A percentile compares a stretch with the other conserved stretches of the same genome.
These are phyloP conservation scores for Hirschfeldia incana DNA, from an alignment of 345 rosid species.

Conservation along the genomic window DNA sequence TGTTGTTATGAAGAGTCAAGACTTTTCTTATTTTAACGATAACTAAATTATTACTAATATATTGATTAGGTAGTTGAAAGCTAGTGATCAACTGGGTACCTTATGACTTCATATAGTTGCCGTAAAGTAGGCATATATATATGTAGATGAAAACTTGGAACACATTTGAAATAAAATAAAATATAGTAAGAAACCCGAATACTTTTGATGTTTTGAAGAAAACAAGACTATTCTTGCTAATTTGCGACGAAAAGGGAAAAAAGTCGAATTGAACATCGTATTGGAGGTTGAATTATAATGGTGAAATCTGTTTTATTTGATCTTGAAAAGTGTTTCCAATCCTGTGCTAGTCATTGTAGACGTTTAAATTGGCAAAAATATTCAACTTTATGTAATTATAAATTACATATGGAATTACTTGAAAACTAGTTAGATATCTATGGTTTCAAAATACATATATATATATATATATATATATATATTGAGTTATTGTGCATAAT, in stretches of 20 bases:
- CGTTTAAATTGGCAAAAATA: no score
- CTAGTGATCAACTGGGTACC: constrained; percentile 11
- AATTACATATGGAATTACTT: no score
- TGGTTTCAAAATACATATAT: not conserved
- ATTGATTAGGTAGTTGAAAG: constrained; percentile 11
- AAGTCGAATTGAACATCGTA: no score
- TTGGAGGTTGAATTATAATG: no score
- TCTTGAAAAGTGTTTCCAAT: no score
- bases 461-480: constrained; percentile 1
- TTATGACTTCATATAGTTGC: constrained; percentile 4
- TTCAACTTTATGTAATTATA: no score
- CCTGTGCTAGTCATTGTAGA: no score
- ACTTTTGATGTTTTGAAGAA: not conserved
- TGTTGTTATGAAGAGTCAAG: constrained; percentile 36
- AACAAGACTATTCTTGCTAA: not conserved
- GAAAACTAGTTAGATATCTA: no score
- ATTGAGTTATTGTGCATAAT: constrained; percentile 34
- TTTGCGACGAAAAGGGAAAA: no score
- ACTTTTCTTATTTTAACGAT: constrained; percentile 3
- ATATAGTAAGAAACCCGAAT: not conserved
- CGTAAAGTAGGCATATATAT: not conserved
- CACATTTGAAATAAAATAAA: not conserved
- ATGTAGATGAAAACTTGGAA: not conserved
- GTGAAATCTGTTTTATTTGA: no score
- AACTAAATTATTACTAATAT: not conserved